Base-by-base conservation (phyloP, 306 rosid genomes). In the Ammopiptanthus mongolicus region DNA sequence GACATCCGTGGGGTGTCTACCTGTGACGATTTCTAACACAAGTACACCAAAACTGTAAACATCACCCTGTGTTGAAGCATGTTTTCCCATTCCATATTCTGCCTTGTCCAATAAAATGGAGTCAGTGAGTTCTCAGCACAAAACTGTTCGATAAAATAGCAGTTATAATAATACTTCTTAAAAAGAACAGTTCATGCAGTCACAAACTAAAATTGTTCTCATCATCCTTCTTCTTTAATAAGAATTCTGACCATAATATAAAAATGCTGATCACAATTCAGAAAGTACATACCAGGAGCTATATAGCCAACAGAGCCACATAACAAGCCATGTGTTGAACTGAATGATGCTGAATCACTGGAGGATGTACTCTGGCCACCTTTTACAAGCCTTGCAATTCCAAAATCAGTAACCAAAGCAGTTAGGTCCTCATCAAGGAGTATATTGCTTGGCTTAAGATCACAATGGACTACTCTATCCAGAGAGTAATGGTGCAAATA, bases 401-500 rank as follows among this genome's bases (percentile, higher is more conserved):
- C 99, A 81, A 95, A 95, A 78, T 95, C 97, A 59, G 97, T 78
- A 8, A 95, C 93, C 85, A 95, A 68, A 69, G 99, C 97, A 4
- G 96, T 95, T 78, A 95, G 55, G 66, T 92, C 90, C 5, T 87
- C 87, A 69, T 90, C 93, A 46, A 95, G 97, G 63, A 92, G 90
- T 82, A 95, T 95, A 67, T 95, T 95, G 75, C 97, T 95, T 0
- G 99, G 99, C 82, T 95, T 95, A 46, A 95, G 92, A 81, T 95
- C 97, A 63, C 97, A 92, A 74, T 91, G 98, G 42, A 88, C 95
- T 2, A 95, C 91, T 81, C 84, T 83, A 48, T 88, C 85, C 0
- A 92, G 98, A 36, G 97, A 95, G 47, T 88, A 83, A 60, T 95
- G 97, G 79, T 95, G 98, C 63, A 95, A 52, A 80, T 95, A 95